Evolutionary conservation across 225 moss, liverwort and hornwort species (phyloP).

Genomic region (Pseudoscleropodium purum): DNA sequence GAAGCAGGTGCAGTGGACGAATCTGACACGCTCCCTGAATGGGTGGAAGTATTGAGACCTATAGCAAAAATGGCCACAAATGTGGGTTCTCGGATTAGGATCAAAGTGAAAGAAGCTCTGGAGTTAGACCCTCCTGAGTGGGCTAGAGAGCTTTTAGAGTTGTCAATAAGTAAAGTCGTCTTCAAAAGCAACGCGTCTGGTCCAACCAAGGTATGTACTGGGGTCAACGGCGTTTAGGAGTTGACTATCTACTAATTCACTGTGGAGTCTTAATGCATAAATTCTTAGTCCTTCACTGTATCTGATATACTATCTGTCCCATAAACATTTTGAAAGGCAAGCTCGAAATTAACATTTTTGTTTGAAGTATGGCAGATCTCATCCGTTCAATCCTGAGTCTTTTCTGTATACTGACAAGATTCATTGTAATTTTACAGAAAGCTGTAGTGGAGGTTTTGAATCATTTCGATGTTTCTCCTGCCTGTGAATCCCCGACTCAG

Average conservation of each 20-base stretch:
- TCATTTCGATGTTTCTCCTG: slow-evolving; percentile 39
- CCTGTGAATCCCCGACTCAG: slow-evolving; percentile 27
- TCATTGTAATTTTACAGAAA: slow-evolving; percentile 27
- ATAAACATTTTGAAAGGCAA: neutral
- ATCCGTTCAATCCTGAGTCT: neutral
- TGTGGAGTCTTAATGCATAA: neutral
- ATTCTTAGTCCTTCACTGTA: neutral
- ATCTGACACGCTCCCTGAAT: slow-evolving; percentile 45
- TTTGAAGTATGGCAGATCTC: neutral
- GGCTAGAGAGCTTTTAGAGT: slow-evolving; percentile 63
- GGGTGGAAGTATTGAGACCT: slow-evolving; percentile 80
- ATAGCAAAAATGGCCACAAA: slow-evolving; percentile 91
- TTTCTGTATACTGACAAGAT: neutral
- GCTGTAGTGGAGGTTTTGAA: slow-evolving; percentile 56
- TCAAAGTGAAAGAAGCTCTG: slow-evolving; percentile 82
- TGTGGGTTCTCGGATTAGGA: slow-evolving; percentile 90
- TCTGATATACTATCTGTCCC: neutral
- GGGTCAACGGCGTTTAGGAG: neutral
- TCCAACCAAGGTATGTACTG: slow-evolving; percentile 70
- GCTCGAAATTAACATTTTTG: neutral
- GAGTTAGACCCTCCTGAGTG: slow-evolving; percentile 77
- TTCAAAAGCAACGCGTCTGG: slow-evolving; percentile 98
- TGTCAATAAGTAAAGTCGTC: slow-evolving; percentile 83
- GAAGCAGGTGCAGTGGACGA: slow-evolving; percentile 35
- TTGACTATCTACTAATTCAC: neutral